phyloP scores from a whole-genome alignment of 2,329 filamentous ascomycete genomes.

The Aaosphaeria arxii region DNA sequence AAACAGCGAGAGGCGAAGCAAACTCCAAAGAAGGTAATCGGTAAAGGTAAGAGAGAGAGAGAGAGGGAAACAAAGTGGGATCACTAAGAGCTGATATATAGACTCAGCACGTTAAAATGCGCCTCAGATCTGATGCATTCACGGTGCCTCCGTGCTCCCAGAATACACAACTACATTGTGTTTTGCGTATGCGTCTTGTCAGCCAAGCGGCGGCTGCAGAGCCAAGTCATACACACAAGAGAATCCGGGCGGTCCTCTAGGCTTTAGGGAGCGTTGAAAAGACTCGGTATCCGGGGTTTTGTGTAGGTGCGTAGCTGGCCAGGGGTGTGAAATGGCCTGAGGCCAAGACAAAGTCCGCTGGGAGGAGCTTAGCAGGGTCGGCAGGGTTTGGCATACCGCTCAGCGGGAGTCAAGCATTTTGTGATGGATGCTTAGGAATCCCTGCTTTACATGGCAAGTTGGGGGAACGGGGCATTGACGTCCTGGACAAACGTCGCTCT shows the following conservation, averaged over 20 bases:
- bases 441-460: conserved; percentile 3
- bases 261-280: conserved; percentile 2
- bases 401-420: conserved; percentile 13
- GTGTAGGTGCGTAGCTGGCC: conserved; percentile 1
- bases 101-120: conserved; percentile 1
- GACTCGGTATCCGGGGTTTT: not conserved
- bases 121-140: conserved; percentile 3
- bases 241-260: conserved; percentile 7
- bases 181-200: not conserved
- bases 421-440: conserved; percentile 19
- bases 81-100: conserved; percentile 8
- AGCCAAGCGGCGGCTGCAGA: conserved; percentile 15
- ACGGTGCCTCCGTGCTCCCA: not conserved
- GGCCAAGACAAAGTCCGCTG: conserved; percentile 13
- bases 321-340: conserved; percentile 3
- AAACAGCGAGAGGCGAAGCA: conserved; percentile 10
- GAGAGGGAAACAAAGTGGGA: conserved; percentile 2
- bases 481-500: not conserved
- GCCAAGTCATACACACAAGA: conserved; percentile 26
- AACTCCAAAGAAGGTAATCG: not conserved
- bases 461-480: not conserved
- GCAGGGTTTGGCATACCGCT: conserved; percentile 5
- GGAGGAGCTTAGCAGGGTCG: conserved; percentile 11
- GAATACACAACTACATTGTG: not conserved
- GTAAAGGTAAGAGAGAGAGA: conserved; percentile 1